A percentile compares a stretch with the other conserved stretches of the same genome.
Evolutionary conservation across 2,329 filamentous ascomycete species (phyloP).

Genomic region (Hortaea sp.): DNA sequence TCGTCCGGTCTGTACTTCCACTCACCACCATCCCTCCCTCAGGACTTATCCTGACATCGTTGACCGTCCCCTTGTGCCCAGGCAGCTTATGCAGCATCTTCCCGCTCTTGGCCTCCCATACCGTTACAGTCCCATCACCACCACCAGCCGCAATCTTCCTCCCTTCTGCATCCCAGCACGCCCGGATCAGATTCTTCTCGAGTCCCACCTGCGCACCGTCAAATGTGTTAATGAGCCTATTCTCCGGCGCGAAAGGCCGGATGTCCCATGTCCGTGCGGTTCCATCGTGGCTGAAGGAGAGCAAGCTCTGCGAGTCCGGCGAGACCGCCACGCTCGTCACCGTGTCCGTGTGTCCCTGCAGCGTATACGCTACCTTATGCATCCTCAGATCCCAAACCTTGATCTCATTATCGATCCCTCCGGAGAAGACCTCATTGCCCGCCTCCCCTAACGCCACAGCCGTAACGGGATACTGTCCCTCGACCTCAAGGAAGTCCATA

Average conservation of each 20-base stretch:
- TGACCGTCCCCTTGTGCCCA: slow-evolving; percentile 89
- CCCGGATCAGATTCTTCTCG: slow-evolving; percentile 84
- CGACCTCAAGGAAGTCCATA: slow-evolving; percentile 59
- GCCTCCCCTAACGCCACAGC: slow-evolving; percentile 85
- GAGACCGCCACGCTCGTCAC: slow-evolving; percentile 85
- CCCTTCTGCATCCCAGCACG: slow-evolving; percentile 80
- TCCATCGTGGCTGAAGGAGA: slow-evolving; percentile 89
- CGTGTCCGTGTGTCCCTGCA: slow-evolving; percentile 85
- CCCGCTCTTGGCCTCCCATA: slow-evolving; percentile 82
- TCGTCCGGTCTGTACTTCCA: slow-evolving; percentile 25
- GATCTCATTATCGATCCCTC: slow-evolving; percentile 94
- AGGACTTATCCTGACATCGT: slow-evolving; percentile 85
- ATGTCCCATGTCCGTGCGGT: slow-evolving; percentile 95
- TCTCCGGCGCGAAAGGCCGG: slow-evolving; percentile 80
- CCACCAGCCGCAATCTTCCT: slow-evolving; percentile 82
- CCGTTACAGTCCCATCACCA: slow-evolving; percentile 79
- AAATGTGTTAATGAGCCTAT: slow-evolving; percentile 76
- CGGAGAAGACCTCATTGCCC: slow-evolving; percentile 89
- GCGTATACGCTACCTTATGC: slow-evolving; percentile 75
- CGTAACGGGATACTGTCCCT: slow-evolving; percentile 87
- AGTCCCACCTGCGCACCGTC: slow-evolving; percentile 81
- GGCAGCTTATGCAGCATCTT: slow-evolving; percentile 92
- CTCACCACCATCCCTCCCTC: slow-evolving; percentile 59
- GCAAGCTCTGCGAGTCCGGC: slow-evolving; percentile 78
- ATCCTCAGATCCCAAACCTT: slow-evolving; percentile 95